A percentile compares a stretch with the other conserved stretches of the same genome.
phyloP scores from a whole-genome alignment of 805 yeast genomes.

The Candida coleopterorum region DNA sequence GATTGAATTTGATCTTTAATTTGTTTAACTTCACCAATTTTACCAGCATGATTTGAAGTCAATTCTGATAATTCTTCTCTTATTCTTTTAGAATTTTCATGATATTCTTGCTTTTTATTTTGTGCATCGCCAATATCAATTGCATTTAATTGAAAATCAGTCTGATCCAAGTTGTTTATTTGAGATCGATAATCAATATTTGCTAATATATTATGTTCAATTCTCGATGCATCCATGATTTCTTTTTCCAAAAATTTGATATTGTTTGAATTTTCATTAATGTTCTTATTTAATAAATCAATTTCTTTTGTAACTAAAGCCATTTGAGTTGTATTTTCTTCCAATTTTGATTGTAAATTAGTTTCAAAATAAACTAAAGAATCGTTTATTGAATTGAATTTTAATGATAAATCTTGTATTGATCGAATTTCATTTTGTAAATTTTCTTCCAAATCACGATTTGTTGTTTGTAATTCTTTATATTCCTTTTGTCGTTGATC shows the following conservation, averaged over 20 bases:
- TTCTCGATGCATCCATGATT: constrained; percentile 52
- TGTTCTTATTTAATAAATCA: constrained; percentile 12
- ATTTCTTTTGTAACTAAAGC: constrained; percentile 19
- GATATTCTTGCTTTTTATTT: constrained; percentile 54
- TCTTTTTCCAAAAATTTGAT: constrained; percentile 34
- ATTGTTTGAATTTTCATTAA: constrained; percentile 18
- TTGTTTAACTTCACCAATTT: constrained; percentile 82
- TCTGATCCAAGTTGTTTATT: constrained; percentile 29
- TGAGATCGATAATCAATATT: constrained; percentile 56
- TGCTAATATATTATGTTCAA: constrained; percentile 59
- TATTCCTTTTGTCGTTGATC: constrained; percentile 6
- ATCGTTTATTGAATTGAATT: constrained; percentile 8
- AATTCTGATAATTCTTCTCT: constrained; percentile 47
- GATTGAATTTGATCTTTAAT: constrained; percentile 63
- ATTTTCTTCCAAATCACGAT: constrained; percentile 4
- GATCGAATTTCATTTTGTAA: constrained; percentile 7
- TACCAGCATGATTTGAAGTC: constrained; percentile 65
- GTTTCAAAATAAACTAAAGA: constrained; percentile 18
- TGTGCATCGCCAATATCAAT: constrained; percentile 58
- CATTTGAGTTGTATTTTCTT: constrained; percentile 18
- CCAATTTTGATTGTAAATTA: constrained; percentile 16
- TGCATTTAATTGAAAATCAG: constrained; percentile 36
- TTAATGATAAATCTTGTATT: constrained; percentile 3
- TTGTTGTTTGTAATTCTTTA: constrained; percentile 8
- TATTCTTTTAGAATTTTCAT: constrained; percentile 49